phyloP scores from a whole-genome alignment of 2,329 filamentous ascomycete genomes.

The Neonectria coccinea region DNA sequence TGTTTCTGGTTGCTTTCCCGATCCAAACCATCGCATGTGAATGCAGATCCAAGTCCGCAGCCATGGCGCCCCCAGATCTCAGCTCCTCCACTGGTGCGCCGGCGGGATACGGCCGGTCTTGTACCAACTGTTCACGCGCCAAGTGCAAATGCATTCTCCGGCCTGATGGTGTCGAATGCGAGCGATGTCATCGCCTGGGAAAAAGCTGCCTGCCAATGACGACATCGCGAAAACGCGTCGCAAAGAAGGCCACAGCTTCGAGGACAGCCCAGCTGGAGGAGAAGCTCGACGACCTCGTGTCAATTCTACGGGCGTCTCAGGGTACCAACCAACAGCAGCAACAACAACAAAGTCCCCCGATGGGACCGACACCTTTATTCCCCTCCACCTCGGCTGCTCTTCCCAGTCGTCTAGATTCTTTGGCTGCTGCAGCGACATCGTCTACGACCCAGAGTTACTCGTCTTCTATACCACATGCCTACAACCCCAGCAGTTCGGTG shows the following conservation, averaged over 20 bases:
- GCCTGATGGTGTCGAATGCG: conserved; percentile 49
- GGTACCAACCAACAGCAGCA: conserved; percentile 26
- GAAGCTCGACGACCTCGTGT: conserved; percentile 62
- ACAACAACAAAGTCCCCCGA: conserved; percentile 15
- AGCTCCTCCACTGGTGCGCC: conserved; percentile 43
- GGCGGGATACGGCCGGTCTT: conserved; percentile 58
- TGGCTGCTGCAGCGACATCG: conserved; percentile 53
- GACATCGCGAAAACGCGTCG: conserved; percentile 53
- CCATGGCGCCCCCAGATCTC: conserved; percentile 41
- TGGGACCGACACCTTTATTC: conserved; percentile 21
- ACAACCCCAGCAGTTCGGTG: conserved; percentile 19
- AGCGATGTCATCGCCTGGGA: conserved; percentile 58
- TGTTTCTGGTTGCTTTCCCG: background rate
- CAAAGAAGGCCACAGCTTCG: conserved; percentile 50
- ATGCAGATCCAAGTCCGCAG: conserved; percentile 9
- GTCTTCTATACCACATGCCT: conserved; percentile 22
- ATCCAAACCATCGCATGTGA: conserved; percentile 12
- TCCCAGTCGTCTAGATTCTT: conserved; percentile 51
- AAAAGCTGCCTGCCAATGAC: conserved; percentile 61
- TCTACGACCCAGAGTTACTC: conserved; percentile 36
- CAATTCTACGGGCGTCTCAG: conserved; percentile 55
- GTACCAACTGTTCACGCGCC: conserved; percentile 59
- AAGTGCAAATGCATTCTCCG: conserved; percentile 63
- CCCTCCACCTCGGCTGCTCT: conserved; percentile 31
- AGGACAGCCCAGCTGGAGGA: conserved; percentile 61